Conservation (phyloP, 495 filamentous ascomycete genomes). For the Margaritispora aquatica region DNA sequence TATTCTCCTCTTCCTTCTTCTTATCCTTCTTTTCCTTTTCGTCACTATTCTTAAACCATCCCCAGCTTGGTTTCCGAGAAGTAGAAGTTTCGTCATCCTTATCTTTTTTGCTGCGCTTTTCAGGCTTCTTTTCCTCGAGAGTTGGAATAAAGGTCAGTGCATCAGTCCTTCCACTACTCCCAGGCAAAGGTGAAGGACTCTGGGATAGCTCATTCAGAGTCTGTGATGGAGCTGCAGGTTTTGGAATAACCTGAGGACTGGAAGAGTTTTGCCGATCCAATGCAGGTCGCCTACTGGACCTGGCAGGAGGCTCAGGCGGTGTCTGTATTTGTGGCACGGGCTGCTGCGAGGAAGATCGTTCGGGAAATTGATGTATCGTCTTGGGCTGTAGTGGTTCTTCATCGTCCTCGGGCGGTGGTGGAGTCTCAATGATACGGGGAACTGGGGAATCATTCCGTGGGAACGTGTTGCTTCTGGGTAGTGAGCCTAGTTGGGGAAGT, state of each 20-base stretch:
- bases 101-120: conserved; percentile 60
- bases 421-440: conserved; percentile 66
- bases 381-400: conserved; percentile 8
- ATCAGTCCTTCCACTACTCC: conserved; percentile 66
- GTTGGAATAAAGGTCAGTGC: conserved; percentile 81
- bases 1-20: conserved; percentile 40
- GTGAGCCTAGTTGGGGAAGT: conserved; percentile 6
- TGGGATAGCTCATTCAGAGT: conserved; percentile 54
- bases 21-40: conserved; percentile 62
- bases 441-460: conserved; percentile 34
- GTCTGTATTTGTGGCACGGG: conserved; percentile 19
- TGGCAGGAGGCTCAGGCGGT: conserved; percentile 38
- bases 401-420: conserved; percentile 41
- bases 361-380: conserved; percentile 31
- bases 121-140: conserved; percentile 59
- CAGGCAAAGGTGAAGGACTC: conserved; percentile 61
- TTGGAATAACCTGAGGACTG: conserved; percentile 8
- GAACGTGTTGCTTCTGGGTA: conserved; percentile 19
- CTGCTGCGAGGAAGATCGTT: conserved; percentile 52
- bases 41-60: conserved; percentile 43
- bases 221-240: conserved; percentile 20
- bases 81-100: conserved; percentile 41
- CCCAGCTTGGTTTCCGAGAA: conserved; percentile 77
- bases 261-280: conserved; percentile 27
- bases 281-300: conserved; percentile 40